These are phyloP conservation scores for Paraleonurus japonicus DNA, from an alignment of 257 asterid species.

Conservation along the genomic window DNA sequence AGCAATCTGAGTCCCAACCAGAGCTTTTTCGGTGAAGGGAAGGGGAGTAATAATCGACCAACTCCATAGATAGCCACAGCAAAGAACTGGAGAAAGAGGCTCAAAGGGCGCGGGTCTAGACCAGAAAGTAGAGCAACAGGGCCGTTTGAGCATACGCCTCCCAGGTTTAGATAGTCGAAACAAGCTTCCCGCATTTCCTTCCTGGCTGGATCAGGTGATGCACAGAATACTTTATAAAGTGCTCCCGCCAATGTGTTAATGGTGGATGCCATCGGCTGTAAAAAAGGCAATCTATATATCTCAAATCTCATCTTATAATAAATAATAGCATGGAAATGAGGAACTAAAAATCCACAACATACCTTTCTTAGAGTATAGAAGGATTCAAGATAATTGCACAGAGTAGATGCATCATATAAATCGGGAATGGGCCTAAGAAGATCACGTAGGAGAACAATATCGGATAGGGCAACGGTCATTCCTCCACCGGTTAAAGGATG, in stretches of 20 bases:
- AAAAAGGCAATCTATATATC: background rate
- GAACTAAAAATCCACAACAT: background rate
- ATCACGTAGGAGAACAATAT: conserved; percentile 56
- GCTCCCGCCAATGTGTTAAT: conserved; percentile 84
- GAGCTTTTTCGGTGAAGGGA: conserved; percentile 57
- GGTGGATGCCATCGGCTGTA: conserved; percentile 84
- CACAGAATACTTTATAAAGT: conserved; percentile 64
- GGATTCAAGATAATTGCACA: conserved; percentile 56
- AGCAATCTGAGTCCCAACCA: conserved; percentile 61
- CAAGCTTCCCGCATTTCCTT: conserved; percentile 71
- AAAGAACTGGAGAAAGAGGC: conserved; percentile 65
- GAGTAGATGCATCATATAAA: conserved; percentile 39
- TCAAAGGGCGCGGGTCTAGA: conserved; percentile 63
- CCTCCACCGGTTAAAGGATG: conserved; percentile 80
- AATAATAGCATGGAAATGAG: background rate
- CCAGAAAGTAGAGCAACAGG: conserved; percentile 71
- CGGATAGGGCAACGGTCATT: conserved; percentile 68
- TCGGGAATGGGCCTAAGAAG: conserved; percentile 52
- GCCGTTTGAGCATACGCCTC: conserved; percentile 59
- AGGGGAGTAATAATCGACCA: conserved; percentile 63
- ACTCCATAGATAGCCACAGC: conserved; percentile 69
- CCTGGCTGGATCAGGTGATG: conserved; percentile 70
- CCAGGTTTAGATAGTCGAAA: conserved; percentile 69
- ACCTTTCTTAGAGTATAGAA: conserved; percentile 68
- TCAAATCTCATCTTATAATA: background rate